phyloP scores from a whole-genome alignment of 2,329 filamentous ascomycete species.

The Epichloe festucae region DNA sequence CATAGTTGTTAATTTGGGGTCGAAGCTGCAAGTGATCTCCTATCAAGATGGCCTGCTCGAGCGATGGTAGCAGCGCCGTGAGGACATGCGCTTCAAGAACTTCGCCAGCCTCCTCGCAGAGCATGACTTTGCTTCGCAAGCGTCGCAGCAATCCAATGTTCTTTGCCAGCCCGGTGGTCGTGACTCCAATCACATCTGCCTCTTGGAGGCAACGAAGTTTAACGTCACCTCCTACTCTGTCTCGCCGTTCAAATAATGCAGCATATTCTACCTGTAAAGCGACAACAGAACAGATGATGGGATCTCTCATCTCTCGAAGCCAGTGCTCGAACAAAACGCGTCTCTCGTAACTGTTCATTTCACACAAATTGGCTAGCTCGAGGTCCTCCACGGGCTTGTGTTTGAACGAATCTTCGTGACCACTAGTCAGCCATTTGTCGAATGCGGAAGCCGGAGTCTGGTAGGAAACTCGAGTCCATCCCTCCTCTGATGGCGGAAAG shows the following conservation, averaged over 20 bases:
- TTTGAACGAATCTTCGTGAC: not conserved
- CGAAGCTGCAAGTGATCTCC: constrained; percentile 51
- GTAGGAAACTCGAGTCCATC: not conserved
- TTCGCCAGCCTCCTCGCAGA: constrained; percentile 59
- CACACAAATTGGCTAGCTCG: not conserved
- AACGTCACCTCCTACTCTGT: not conserved
- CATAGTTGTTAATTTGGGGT: constrained; percentile 42
- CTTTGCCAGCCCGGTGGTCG: constrained; percentile 44
- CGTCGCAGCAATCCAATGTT: constrained; percentile 35
- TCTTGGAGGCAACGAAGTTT: constrained; percentile 13
- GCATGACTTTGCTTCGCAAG: constrained; percentile 39
- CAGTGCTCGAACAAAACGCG: not conserved
- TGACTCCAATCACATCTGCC: constrained; percentile 42
- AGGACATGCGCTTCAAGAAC: constrained; percentile 52
- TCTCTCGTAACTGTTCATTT: not conserved
- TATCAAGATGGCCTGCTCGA: constrained; percentile 51
- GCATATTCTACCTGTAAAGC: not conserved
- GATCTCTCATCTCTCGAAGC: not conserved
- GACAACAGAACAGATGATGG: not conserved
- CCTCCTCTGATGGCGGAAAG: not conserved
- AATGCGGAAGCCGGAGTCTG: not conserved
- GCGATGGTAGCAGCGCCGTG: constrained; percentile 42
- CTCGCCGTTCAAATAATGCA: not conserved
- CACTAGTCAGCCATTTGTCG: not conserved
- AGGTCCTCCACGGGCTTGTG: not conserved